A percentile compares a stretch with the other conserved stretches of the same genome.
phyloP scores from a whole-genome alignment of 1,139 yeast species.

The Protomyces inundatus region DNA sequence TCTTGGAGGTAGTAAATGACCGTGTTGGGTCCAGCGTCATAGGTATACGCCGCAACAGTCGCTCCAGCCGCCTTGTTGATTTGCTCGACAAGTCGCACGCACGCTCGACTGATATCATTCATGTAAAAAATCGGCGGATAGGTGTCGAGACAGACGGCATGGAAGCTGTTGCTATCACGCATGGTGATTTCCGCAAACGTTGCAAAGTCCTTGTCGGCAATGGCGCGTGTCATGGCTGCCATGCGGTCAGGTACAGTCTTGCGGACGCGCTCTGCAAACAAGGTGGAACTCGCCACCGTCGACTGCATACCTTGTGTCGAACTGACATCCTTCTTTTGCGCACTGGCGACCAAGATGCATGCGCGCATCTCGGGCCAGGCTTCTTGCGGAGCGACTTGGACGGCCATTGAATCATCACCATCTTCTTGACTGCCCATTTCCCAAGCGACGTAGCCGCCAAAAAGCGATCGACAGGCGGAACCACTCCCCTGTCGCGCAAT shows the following conservation, averaged over 20 bases:
- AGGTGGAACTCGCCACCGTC: slow-evolving; percentile 81
- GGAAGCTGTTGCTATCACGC: slow-evolving; percentile 95
- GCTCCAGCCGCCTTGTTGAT: slow-evolving; percentile 61
- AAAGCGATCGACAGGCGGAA: slow-evolving; percentile 91
- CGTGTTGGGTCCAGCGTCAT: slow-evolving; percentile 98
- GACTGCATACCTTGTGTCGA: slow-evolving; percentile 95
- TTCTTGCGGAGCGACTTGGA: slow-evolving; percentile 71
- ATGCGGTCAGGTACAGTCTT: slow-evolving; percentile 83
- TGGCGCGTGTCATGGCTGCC: slow-evolving; percentile 72
- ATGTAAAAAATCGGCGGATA: slow-evolving; percentile 92
- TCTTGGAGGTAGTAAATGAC: slow-evolving; percentile 79
- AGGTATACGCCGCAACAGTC: slow-evolving; percentile 86
- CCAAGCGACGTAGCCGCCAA: slow-evolving; percentile 99
- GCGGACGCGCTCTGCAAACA: slow-evolving; percentile 70
- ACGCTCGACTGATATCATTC: slow-evolving; percentile 88
- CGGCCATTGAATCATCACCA: slow-evolving; percentile 90
- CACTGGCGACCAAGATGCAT: slow-evolving; percentile 84
- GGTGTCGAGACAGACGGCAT: slow-evolving; percentile 92
- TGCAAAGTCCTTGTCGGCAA: slow-evolving; percentile 63
- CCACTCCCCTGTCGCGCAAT: slow-evolving; percentile 98
- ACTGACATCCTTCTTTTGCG: slow-evolving; percentile 88
- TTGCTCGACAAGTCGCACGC: slow-evolving; percentile 73
- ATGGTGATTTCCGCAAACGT: slow-evolving; percentile 84
- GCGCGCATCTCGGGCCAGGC: slow-evolving; percentile 96
- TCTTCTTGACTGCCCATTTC: slow-evolving; percentile 75